Evolutionary conservation across 2,329 filamentous ascomycete species (phyloP).

Genomic region (Aureobasidium mangrovei): DNA sequence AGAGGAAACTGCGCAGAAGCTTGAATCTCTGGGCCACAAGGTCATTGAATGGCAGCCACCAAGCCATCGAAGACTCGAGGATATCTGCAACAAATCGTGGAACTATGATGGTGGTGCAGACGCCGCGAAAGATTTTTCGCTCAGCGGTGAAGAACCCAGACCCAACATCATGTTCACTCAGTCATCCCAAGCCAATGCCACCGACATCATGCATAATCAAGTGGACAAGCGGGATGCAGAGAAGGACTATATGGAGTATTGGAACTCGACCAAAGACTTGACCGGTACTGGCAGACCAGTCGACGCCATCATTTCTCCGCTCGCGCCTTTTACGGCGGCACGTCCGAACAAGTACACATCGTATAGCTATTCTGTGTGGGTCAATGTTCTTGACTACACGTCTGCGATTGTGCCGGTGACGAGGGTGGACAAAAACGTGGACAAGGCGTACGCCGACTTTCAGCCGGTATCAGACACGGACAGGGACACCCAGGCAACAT

Average conservation of each 20-base stretch:
- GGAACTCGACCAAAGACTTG: conserved; percentile 46
- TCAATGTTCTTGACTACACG: conserved; percentile 52
- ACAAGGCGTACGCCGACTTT: conserved; percentile 30
- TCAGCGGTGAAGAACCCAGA: conserved; percentile 48
- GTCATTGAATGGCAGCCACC: conserved; percentile 50
- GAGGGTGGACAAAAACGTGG: conserved; percentile 42
- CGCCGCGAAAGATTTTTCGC: conserved; percentile 40
- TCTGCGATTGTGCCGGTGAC: conserved; percentile 48
- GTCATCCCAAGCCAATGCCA: conserved; percentile 31
- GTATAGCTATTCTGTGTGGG: conserved; percentile 36
- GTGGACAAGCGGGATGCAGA: conserved; percentile 47
- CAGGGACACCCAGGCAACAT: conserved; percentile 31
- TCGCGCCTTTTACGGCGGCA: conserved; percentile 43
- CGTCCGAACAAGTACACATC: conserved; percentile 41
- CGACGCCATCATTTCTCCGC: conserved; percentile 46
- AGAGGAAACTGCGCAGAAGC: conserved; percentile 39
- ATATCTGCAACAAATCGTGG: conserved; percentile 32
- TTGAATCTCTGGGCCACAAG: conserved; percentile 47
- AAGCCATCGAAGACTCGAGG: conserved; percentile 33
- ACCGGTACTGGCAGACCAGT: conserved; percentile 42
- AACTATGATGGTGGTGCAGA: conserved; percentile 44
- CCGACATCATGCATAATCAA: conserved; percentile 41
- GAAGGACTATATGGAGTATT: conserved; percentile 54
- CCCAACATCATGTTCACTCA: conserved; percentile 35
- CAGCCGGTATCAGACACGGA: conserved; percentile 32